phyloP scores from a whole-genome alignment of 148 eudicot genomes.

The Mesembryanthemum crystallinum region DNA sequence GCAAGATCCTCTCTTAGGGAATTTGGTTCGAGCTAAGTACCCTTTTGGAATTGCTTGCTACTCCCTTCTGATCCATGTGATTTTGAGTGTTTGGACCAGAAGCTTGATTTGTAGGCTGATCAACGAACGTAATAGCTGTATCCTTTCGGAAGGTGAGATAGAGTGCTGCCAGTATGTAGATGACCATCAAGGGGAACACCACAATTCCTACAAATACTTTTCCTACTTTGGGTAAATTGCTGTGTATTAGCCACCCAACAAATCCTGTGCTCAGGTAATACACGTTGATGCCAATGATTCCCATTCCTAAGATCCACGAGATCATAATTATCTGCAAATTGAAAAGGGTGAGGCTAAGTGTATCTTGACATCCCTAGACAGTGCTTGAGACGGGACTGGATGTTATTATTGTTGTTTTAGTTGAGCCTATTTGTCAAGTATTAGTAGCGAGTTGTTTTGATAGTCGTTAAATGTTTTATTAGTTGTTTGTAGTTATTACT shows the following conservation, averaged over 20 bases:
- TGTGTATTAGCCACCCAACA: slow-evolving; percentile 16
- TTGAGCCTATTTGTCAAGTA: no score
- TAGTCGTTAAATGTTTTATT: no score
- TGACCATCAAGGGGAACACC: slow-evolving; percentile 13
- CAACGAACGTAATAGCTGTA: background rate
- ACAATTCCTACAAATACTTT: background rate
- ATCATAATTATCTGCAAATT: slow-evolving; percentile 8
- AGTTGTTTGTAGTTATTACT: no score
- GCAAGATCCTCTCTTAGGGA: slow-evolving; percentile 56
- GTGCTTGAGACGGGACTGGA: no score
- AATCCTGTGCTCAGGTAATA: slow-evolving; percentile 10
- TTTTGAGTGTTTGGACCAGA: background rate
- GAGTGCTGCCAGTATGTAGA: background rate
- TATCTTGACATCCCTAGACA: no score
- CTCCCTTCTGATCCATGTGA: slow-evolving; percentile 3
- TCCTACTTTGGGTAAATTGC: background rate
- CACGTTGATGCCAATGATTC: slow-evolving; percentile 15
- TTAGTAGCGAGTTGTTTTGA: no score
- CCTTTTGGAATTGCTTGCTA: background rate
- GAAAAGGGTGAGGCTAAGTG: background rate
- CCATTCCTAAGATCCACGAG: slow-evolving; percentile 13
- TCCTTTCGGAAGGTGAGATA: slow-evolving; percentile 9
- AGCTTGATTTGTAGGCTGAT: background rate
- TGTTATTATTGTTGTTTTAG: no score
- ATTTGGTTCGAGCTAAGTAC: slow-evolving; percentile 13